phyloP scores from a whole-genome alignment of 495 filamentous ascomycete genomes.

The Penicillium tannophilum region DNA sequence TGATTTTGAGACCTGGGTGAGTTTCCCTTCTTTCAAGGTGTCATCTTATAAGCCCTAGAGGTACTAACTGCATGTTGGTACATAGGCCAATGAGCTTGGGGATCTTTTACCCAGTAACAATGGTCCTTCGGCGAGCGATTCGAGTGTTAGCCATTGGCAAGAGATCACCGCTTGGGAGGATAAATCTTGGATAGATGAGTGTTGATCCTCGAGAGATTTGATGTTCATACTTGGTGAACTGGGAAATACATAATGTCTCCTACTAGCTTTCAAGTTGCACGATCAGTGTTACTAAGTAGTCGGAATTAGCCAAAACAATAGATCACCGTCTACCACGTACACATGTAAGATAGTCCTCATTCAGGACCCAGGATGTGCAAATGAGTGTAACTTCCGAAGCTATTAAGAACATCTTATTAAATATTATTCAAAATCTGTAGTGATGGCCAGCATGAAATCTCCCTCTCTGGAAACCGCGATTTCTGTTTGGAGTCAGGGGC shows the following conservation, averaged over 20 bases:
- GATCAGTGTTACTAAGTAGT: constrained; percentile 6
- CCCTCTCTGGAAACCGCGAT: constrained; percentile 9
- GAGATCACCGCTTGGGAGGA: constrained; percentile 4
- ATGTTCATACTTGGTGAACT: constrained; percentile 1
- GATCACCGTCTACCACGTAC: constrained; percentile 1
- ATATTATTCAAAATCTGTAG: constrained; percentile 12
- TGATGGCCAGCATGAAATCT: constrained; percentile 9
- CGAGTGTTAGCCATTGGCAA: constrained; percentile 4
- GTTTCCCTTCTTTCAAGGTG: constrained; percentile 4
- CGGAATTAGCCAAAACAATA: no score
- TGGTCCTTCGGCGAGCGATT: constrained; percentile 1
- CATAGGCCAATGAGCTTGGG: constrained; percentile 4
- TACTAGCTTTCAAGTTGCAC: constrained; percentile 6
- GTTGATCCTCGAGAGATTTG: constrained; percentile 3
- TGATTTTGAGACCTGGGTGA: constrained; percentile 6
- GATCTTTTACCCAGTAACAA: constrained; percentile 5
- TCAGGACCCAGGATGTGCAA: constrained; percentile 1
- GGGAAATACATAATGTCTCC: constrained; percentile 1
- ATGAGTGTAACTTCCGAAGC: constrained; percentile 8
- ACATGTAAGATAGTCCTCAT: constrained; percentile 4
- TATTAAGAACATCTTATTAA: constrained; percentile 3
- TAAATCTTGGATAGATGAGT: constrained; percentile 6
- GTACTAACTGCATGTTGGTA: constrained; percentile 5
- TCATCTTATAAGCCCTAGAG: constrained; percentile 1
- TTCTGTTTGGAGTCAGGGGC: constrained; percentile 9